phyloP scores from a whole-genome alignment of 306 rosid species.

The Dryas octopetala region DNA sequence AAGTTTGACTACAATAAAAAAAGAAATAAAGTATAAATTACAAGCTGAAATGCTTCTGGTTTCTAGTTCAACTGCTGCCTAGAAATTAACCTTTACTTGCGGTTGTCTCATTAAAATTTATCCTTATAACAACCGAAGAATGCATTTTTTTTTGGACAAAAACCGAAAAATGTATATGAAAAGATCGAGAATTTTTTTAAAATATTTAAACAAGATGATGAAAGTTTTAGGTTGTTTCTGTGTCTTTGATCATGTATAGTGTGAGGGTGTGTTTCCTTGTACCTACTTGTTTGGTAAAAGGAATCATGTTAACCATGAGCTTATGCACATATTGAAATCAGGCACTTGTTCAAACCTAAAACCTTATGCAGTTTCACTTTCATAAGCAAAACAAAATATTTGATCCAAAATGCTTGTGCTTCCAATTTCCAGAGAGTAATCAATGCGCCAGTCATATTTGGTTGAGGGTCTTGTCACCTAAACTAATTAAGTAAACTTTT shows the following conservation, averaged over 20 bases:
- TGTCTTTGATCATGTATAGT: no score
- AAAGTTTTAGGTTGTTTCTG: no score
- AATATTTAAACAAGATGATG: background rate
- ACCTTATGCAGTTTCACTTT: background rate
- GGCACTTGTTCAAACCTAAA: background rate
- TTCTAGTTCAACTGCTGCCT: background rate
- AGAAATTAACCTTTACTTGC: background rate
- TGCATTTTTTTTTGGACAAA: no score
- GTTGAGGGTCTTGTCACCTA: background rate
- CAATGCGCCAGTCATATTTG: background rate
- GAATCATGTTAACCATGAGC: background rate
- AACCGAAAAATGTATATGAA: no score
- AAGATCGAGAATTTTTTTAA: no score
- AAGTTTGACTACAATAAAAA: background rate
- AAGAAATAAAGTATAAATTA: background rate
- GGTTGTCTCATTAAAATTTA: background rate
- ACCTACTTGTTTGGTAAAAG: background rate
- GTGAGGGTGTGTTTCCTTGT: background rate
- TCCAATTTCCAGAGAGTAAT: background rate
- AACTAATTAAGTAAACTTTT: background rate
- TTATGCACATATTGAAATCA: background rate
- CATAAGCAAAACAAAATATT: background rate
- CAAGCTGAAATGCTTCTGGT: background rate
- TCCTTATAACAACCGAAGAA: no score
- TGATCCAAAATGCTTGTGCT: background rate